Evolutionary conservation across 129 eudicot species (phyloP), one percentile per base, ranked within the genome.

Genomic region (Oenanthe sinensis): DNA sequence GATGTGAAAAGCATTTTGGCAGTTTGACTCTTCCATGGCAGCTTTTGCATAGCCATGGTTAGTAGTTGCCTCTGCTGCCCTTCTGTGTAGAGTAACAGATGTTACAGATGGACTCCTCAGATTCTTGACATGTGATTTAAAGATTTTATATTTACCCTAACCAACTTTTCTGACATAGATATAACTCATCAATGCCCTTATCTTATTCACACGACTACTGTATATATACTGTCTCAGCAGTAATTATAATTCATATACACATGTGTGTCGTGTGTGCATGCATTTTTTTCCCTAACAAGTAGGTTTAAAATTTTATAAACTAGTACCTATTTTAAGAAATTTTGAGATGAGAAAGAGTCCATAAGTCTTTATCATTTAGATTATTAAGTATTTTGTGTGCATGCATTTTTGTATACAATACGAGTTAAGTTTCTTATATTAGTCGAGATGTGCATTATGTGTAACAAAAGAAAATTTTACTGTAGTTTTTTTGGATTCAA

Each of bases 1-100:
- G 72, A 26, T 67, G 22, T 67, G 72, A 67, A 67, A 67, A 67
- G 72, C 72, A 60, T 67, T 67, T 28, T 33, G 42, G 40, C 72
- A 67, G 40, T 30, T 67, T 67, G 72, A 67, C 72, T 30, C 72
- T 67, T 26, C 72, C 72, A 30, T 67, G 6, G 22, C 72, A 67
- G 72, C 17, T 60, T 60, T 60, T 60, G 68, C 3, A 60, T 24
- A 60, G 68, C 36, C n/a, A 54, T 54, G 62, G 62, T 54, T 20
- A 58, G 63, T 9, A 24, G 67, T 58, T 58, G 67, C 4, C 67
- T 58, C 67, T 58, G 67, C n/a, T n/a, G n/a, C n/a, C 33, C 67
- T 58, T 58, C 33, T n/a, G 67, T 33, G 33, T n/a, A 60, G 33
- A 60, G 68, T 10, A 8, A 24, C 68, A 60, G 5, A 60, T n/a